These are phyloP conservation scores for Lactarius trivialis DNA, from an alignment of 768 basidiomycete genomes.

Conservation along the genomic window DNA sequence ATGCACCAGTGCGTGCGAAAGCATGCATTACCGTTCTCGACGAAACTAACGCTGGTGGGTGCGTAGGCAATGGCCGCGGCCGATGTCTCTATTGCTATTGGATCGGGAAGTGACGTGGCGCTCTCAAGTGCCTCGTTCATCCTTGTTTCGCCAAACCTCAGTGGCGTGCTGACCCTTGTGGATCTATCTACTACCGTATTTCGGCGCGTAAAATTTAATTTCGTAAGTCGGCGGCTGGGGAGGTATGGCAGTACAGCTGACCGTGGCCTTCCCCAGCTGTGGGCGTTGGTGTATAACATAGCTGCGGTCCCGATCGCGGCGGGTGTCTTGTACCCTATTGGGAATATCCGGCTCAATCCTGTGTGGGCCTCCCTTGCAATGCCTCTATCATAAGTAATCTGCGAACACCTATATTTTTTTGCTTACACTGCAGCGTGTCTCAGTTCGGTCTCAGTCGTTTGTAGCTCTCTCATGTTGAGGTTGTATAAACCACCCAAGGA, in stretches of 20 bases:
- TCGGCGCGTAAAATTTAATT: constrained; percentile 67
- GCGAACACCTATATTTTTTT: not conserved
- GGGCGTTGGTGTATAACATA: constrained; percentile 65
- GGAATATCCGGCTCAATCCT: constrained; percentile 58
- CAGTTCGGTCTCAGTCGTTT: constrained; percentile 58
- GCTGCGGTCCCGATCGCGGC: constrained; percentile 69
- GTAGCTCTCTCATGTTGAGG: constrained; percentile 53
- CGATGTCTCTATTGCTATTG: constrained; percentile 56
- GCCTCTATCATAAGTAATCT: constrained; percentile 52
- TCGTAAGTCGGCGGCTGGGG: constrained; percentile 38
- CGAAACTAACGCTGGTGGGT: constrained; percentile 15
- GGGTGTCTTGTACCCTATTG: constrained; percentile 68
- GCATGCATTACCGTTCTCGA: not conserved
- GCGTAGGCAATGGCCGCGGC: constrained; percentile 48
- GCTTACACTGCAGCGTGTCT: not conserved
- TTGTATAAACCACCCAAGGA: constrained; percentile 36
- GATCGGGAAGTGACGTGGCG: constrained; percentile 68
- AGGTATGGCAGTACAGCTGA: not conserved
- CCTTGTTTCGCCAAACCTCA: constrained; percentile 61
- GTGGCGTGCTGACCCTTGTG: constrained; percentile 50
- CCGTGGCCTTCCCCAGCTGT: constrained; percentile 38
- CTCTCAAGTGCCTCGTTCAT: constrained; percentile 77
- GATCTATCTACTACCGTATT: constrained; percentile 61
- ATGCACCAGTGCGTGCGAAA: constrained; percentile 41
- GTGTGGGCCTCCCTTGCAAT: constrained; percentile 79